phyloP scores from a whole-genome alignment of 352 stramenopile species.

The Globisporangium cederbergense region DNA sequence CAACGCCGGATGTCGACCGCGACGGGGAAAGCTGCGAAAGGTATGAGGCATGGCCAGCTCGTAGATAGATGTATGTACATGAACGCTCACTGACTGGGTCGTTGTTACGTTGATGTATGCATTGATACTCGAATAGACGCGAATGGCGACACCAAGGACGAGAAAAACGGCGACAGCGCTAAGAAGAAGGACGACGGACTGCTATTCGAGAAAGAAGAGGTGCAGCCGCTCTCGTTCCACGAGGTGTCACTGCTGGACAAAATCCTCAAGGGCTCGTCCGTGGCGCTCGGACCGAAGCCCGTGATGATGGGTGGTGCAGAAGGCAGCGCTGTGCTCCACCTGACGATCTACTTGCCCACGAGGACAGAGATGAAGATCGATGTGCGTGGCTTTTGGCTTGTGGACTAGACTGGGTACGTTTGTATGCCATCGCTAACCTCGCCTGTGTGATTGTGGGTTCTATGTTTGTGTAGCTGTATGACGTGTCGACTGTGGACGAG shows the following conservation, averaged over 20 bases:
- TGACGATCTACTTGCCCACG: conserved; percentile 85
- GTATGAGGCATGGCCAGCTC: neutral
- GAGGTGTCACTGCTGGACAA: conserved; percentile 76
- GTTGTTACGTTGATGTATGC: neutral
- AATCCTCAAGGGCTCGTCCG: conserved; percentile 56
- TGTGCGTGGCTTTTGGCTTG: conserved; percentile 26
- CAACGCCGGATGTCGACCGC: conserved; percentile 11
- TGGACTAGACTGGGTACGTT: neutral
- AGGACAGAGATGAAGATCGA: conserved; percentile 87
- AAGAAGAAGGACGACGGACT: conserved; percentile 47
- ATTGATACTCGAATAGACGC: neutral
- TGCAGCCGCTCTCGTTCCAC: conserved; percentile 59
- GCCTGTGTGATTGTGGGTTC: neutral
- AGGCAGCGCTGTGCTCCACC: conserved; percentile 65
- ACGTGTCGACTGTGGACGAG: conserved; percentile 84
- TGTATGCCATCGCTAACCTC: neutral
- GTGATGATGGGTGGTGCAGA: conserved; percentile 48
- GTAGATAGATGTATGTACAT: neutral
- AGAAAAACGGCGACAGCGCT: conserved; percentile 11
- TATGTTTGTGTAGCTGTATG: conserved; percentile 56
- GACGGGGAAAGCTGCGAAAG: conserved; percentile 17
- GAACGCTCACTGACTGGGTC: neutral
- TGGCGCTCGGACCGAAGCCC: conserved; percentile 48
- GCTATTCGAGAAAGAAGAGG: conserved; percentile 63
- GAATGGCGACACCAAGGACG: conserved; percentile 12